These are phyloP conservation scores for Tolypocladium ophioglossoides DNA, from an alignment of 2,329 filamentous ascomycete genomes.

Conservation along the genomic window DNA sequence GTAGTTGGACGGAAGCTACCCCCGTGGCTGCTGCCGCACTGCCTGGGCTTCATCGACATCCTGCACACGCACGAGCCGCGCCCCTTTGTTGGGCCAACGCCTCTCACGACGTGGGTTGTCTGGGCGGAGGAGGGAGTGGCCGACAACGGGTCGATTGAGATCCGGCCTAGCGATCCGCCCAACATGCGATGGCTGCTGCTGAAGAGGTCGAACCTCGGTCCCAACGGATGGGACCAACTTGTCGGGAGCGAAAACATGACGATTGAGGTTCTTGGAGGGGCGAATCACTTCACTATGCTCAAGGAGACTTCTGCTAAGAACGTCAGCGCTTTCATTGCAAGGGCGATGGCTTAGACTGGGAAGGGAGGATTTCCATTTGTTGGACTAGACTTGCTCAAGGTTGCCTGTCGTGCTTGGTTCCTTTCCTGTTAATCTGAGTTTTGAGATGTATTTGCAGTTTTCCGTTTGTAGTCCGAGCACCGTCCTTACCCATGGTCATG, in stretches of 20 bases:
- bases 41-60: slow-evolving; percentile 56
- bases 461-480: no score
- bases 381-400: no score
- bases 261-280: slow-evolving; percentile 56
- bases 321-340: background rate
- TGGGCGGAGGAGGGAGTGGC: slow-evolving; percentile 69
- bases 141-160: slow-evolving; percentile 47
- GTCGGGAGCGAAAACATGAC: slow-evolving; percentile 49
- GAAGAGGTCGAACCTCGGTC: slow-evolving; percentile 56
- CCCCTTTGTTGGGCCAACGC: slow-evolving; percentile 45
- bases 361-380: background rate
- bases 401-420: no score
- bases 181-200: slow-evolving; percentile 62
- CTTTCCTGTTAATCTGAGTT: no score
- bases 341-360: background rate
- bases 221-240: slow-evolving; percentile 12
- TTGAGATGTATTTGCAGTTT: no score
- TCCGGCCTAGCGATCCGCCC: slow-evolving; percentile 34
- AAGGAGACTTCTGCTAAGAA: background rate
- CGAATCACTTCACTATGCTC: slow-evolving; percentile 72
- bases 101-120: slow-evolving; percentile 52
- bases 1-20: slow-evolving; percentile 51
- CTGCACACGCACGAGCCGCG: slow-evolving; percentile 59
- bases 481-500: no score
- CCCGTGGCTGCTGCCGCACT: slow-evolving; percentile 65